Percentiles rank a stretch among this genome's conserved stretches.
Conservation (phyloP, 495 filamentous ascomycete species). For the Neurospora hispaniola region DNA sequence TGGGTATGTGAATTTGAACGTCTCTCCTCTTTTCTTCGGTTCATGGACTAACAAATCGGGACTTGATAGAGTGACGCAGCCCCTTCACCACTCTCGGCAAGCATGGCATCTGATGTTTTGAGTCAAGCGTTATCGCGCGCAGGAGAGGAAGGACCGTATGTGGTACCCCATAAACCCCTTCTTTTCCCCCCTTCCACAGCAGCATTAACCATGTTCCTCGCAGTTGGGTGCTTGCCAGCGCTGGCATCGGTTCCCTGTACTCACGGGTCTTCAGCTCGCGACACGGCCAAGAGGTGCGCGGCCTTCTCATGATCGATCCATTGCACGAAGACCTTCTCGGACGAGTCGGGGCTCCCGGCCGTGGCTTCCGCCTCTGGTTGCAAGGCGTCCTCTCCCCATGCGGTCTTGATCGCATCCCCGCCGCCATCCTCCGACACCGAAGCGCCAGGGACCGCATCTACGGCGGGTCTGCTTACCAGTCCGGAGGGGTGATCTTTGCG, state of each 20-base stretch:
- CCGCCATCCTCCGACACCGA: slow-evolving; percentile 68
- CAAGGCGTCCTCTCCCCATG: slow-evolving; percentile 76
- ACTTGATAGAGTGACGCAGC: slow-evolving; percentile 61
- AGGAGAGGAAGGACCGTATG: slow-evolving; percentile 63
- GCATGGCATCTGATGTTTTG: slow-evolving; percentile 77
- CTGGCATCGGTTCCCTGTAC: slow-evolving; percentile 76
- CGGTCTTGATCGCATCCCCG: slow-evolving; percentile 66
- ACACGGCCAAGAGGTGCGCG: slow-evolving; percentile 57
- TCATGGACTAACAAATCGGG: neutral
- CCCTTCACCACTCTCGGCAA: slow-evolving; percentile 82
- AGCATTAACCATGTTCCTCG: neutral
- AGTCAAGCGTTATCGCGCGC: slow-evolving; percentile 73
- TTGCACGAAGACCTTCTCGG: slow-evolving; percentile 76
- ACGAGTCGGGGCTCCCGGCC: slow-evolving; percentile 49
- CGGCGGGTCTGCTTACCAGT: slow-evolving; percentile 66
- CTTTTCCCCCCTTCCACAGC: neutral
- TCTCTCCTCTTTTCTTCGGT: neutral
- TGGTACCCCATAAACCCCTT: neutral
- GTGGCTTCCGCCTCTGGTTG: slow-evolving; percentile 78
- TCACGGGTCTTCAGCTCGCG: slow-evolving; percentile 80
- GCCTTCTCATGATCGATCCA: slow-evolving; percentile 77
- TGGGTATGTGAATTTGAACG: slow-evolving; percentile 43
- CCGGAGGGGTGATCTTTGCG: slow-evolving; percentile 71
- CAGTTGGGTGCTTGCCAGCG: slow-evolving; percentile 50
- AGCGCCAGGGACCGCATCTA: slow-evolving; percentile 75